Evolutionary conservation across 2,329 filamentous ascomycete genomes (phyloP), one percentile per base, ranked within the genome.

Genomic region (Talaromyces sp.): DNA sequence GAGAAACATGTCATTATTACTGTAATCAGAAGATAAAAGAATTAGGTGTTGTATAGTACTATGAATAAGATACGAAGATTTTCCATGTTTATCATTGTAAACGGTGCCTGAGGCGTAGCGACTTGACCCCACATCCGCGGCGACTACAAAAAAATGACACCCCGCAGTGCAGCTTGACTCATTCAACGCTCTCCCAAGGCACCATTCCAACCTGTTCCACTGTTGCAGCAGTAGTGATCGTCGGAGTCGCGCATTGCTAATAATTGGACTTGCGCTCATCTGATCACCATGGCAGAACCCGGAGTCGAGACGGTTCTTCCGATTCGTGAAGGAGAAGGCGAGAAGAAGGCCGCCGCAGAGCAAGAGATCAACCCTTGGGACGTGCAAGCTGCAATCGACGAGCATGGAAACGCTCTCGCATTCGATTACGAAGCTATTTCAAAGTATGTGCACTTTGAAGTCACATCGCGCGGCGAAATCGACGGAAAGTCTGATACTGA

Each of bases 281-380:
- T 34, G n/a, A 27, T 36, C 64, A 36, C 34, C 29, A 66, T 66
- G 64, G 64, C 64, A 40, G 36, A 61, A 22, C 45, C 64, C 25
- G 64, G 53, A 36, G 11, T 31, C 29, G 43, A 58, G 45, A 62
- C 60, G 29, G 60, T 45, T 7, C 53, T 66, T 5, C 64, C 64
- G 3, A 66, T 66, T 7, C 64, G 64, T 54, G 64, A 66, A 40
- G 59, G 59, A 5, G 64, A 65, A 63, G 59, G 38, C 22, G 38
- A 54, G 34, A 59, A 58, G 34, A 67, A 53, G 27, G 19, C 53
- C 27, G 63, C 38, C 17, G 43, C 17, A 27, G 72, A 74, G 31
- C 73, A 74, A 62, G 71, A 75, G 25, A 72, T 75, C 61, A 73
- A 75, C 53, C 73, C 73, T 58, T 75, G 73, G 73, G 72, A 72